Conservation (phyloP, 805 yeast genomes). For the Sugiyamaella mastotermitis region DNA sequence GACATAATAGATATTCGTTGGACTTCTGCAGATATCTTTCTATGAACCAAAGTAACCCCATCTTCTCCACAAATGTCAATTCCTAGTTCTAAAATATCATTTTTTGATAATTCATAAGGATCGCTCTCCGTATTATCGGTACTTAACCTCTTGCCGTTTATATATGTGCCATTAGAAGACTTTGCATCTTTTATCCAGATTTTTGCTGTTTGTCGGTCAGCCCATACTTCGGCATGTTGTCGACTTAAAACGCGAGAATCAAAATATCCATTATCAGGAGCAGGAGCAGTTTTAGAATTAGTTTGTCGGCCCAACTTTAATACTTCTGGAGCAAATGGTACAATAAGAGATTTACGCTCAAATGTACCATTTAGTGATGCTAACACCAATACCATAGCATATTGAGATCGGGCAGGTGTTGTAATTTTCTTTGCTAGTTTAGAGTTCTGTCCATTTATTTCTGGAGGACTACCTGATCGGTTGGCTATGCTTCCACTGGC, state of each 20-base stretch:
- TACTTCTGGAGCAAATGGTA: slow-evolving; percentile 79
- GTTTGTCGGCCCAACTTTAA: slow-evolving; percentile 85
- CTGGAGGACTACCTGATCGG: no score
- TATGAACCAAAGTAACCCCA: slow-evolving; percentile 56
- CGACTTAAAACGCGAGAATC: slow-evolving; percentile 90
- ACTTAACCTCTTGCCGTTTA: slow-evolving; percentile 67
- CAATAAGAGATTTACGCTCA: slow-evolving; percentile 66
- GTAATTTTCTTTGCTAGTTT: background rate
- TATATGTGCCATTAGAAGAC: slow-evolving; percentile 90
- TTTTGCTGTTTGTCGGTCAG: slow-evolving; percentile 57
- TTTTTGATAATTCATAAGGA: slow-evolving; percentile 59
- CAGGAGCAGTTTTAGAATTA: slow-evolving; percentile 46
- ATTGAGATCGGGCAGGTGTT: slow-evolving; percentile 27
- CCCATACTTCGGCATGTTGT: slow-evolving; percentile 86
- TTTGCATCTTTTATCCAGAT: slow-evolving; percentile 80
- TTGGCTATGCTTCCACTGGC: background rate
- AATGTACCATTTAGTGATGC: slow-evolving; percentile 77
- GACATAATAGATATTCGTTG: slow-evolving; percentile 63
- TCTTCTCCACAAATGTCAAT: slow-evolving; percentile 60
- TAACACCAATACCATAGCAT: slow-evolving; percentile 51
- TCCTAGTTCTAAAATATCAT: slow-evolving; percentile 88
- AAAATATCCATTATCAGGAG: slow-evolving; percentile 80
- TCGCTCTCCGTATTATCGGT: slow-evolving; percentile 47
- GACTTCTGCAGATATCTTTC: slow-evolving; percentile 78
- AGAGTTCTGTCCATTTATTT: no score